These are phyloP conservation scores for Conticribra guillardii DNA, from an alignment of 108 stramenopile genomes.

Conservation along the genomic window DNA sequence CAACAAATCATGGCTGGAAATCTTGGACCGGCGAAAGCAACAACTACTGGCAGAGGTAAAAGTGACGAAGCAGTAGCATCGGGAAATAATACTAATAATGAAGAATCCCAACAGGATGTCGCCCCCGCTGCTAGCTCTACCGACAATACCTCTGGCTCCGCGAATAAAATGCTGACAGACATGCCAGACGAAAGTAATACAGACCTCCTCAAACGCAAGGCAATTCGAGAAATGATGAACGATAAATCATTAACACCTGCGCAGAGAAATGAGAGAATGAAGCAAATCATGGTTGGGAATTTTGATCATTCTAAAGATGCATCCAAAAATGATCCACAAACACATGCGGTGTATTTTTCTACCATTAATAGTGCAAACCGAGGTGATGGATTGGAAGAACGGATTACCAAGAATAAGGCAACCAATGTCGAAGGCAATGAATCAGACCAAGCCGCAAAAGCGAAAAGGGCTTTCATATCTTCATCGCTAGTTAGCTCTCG, in stretches of 20 bases:
- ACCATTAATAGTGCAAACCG: conserved; percentile 6
- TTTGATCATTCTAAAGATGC: background rate
- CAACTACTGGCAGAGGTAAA: no score
- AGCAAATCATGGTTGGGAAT: background rate
- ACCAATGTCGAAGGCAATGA: no score
- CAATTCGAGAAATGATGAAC: background rate
- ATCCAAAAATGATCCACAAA: background rate
- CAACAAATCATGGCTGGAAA: conserved; percentile 11
- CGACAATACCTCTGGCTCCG: background rate
- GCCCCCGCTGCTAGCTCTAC: background rate
- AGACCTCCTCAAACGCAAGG: background rate
- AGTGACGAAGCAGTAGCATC: no score
- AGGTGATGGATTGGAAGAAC: conserved; percentile 3
- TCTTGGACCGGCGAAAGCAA: background rate
- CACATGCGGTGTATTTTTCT: background rate
- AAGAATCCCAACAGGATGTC: no score
- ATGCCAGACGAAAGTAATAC: background rate
- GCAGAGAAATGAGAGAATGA: background rate
- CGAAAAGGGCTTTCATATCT: background rate
- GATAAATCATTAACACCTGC: background rate
- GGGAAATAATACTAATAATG: no score
- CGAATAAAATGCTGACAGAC: background rate
- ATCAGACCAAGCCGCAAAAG: background rate
- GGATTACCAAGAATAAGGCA: background rate
- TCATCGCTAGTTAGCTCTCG: background rate